phyloP scores from a whole-genome alignment of 202 grass and related monocot genomes.

The Cymbopogon flexuosus region DNA sequence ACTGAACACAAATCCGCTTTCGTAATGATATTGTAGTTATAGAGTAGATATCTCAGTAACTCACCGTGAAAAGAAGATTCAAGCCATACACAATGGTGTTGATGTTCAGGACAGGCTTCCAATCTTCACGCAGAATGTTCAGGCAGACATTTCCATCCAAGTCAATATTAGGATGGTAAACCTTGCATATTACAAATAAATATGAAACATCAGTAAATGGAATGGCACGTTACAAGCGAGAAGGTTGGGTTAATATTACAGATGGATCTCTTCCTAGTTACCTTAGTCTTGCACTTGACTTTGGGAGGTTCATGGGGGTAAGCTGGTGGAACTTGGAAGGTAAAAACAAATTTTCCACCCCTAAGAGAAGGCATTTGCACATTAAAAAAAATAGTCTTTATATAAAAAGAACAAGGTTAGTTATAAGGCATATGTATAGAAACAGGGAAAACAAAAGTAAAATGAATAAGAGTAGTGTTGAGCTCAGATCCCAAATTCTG shows the following conservation, averaged over 20 bases:
- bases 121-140: constrained; percentile 94
- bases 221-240: neutral
- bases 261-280: neutral
- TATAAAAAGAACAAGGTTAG: neutral
- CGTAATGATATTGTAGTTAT: too few relatives aligned
- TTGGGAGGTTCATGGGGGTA: constrained; percentile 89
- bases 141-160: constrained; percentile 94
- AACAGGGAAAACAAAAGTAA: neutral
- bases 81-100: constrained; percentile 90
- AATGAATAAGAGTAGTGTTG: neutral
- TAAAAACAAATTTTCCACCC: constrained; percentile 71
- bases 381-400: neutral
- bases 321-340: constrained; percentile 71
- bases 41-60: neutral
- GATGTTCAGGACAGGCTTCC: constrained; percentile 95
- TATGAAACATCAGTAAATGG: constrained; percentile 19
- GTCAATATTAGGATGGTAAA: constrained; percentile 97
- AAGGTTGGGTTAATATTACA: neutral
- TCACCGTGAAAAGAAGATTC: constrained; percentile 89
- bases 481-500: neutral
- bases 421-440: neutral
- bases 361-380: constrained; percentile 29
- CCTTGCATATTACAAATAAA: constrained; percentile 40
- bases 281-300: constrained; percentile 98
- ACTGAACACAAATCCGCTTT: neutral